phyloP scores from a whole-genome alignment of 768 basidiomycete species.

The Pisolithus orientalis region DNA sequence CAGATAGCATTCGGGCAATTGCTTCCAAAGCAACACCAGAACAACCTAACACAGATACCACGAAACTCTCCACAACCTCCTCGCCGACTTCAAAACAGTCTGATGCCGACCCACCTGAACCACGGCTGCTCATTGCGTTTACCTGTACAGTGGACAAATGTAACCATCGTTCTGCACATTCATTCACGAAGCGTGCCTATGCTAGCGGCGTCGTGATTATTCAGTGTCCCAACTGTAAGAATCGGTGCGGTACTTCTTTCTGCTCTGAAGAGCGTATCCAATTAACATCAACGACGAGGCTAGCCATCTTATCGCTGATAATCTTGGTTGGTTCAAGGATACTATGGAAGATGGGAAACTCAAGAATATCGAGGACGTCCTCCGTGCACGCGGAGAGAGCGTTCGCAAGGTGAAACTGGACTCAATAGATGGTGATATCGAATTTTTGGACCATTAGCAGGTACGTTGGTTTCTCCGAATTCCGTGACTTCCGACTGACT shows the following conservation, averaged over 20 bases:
- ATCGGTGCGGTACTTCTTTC: conserved; percentile 48
- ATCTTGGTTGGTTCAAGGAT: conserved; percentile 90
- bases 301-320: conserved; percentile 84
- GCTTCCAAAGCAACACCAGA: conserved; percentile 7
- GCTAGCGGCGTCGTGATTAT: conserved; percentile 85
- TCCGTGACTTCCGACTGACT: no score
- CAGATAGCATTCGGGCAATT: conserved; percentile 17
- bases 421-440: conserved; percentile 43
- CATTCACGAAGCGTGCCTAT: conserved; percentile 83
- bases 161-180: conserved; percentile 75
- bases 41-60: conserved; percentile 9
- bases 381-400: conserved; percentile 72
- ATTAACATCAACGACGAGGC: conserved; percentile 26
- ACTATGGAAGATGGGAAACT: conserved; percentile 65
- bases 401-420: conserved; percentile 49
- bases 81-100: conserved; percentile 6
- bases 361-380: conserved; percentile 76
- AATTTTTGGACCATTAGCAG: conserved; percentile 34
- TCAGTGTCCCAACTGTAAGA: conserved; percentile 86
- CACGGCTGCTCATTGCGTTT: conserved; percentile 70
- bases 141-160: conserved; percentile 80
- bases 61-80: conserved; percentile 7
- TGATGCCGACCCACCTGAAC: conserved; percentile 42
- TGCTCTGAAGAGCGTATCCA: neutral
- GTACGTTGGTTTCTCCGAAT: neutral